Conservation (phyloP, 2,329 filamentous ascomycete genomes). For the Calonectria fujianensis region DNA sequence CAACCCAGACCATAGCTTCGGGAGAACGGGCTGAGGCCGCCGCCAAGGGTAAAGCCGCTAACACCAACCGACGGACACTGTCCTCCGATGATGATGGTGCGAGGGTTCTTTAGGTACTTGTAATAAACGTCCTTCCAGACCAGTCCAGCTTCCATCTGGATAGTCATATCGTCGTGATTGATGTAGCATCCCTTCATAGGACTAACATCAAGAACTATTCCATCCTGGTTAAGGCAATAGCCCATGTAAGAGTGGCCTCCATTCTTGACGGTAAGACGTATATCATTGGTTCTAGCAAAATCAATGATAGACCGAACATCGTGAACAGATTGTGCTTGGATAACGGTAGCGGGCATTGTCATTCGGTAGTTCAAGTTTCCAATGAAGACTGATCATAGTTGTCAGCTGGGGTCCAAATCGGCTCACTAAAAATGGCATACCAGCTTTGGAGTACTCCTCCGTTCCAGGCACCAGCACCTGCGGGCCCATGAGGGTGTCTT, state of each 20-base stretch:
- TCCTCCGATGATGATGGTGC: neutral
- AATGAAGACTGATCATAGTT: neutral
- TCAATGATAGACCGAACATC: neutral
- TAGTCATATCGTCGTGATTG: neutral
- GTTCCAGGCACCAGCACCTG: neutral
- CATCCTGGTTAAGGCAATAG: neutral
- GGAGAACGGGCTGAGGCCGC: neutral
- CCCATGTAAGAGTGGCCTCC: constrained; percentile 12
- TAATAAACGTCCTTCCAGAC: neutral
- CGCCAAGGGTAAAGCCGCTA: constrained; percentile 1
- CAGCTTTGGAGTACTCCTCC: neutral
- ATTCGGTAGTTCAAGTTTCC: neutral
- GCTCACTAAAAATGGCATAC: neutral
- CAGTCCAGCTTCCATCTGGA: neutral
- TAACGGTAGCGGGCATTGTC: neutral
- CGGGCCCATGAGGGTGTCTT: neutral
- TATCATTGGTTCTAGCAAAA: neutral
- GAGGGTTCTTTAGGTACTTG: neutral
- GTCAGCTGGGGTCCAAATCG: neutral
- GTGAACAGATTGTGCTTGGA: neutral
- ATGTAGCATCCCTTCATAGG: neutral
- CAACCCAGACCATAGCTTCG: constrained; percentile 7
- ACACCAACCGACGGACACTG: neutral
- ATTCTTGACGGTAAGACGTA: constrained; percentile 6
- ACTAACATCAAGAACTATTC: neutral